A percentile compares a stretch with the other conserved stretches of the same genome.
phyloP scores from a whole-genome alignment of 169 alveolate genomes.

The Cryptosporidium felis region DNA sequence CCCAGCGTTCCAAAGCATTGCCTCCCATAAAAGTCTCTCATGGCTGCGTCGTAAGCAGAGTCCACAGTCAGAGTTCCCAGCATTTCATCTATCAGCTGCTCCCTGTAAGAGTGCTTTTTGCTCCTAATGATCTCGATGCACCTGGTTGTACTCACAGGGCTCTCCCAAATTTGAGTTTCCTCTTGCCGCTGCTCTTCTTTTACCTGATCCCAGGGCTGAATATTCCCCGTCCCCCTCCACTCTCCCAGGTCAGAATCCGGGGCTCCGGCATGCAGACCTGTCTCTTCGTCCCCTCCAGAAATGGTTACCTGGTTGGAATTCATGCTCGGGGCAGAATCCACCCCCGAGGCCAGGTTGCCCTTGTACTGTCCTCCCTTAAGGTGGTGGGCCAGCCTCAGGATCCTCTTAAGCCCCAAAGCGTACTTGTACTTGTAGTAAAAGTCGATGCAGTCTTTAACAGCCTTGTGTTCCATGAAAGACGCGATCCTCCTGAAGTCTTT shows the following conservation, averaged over 20 bases:
- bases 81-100: constrained; percentile 42
- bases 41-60: background rate
- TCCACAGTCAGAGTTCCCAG: constrained; percentile 5
- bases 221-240: too few species aligned
- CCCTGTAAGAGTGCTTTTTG: constrained; percentile 47
- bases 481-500: constrained; percentile 87
- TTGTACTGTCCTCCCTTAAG: background rate
- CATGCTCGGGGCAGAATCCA: too few species aligned
- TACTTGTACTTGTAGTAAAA: constrained; percentile 76
- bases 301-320: too few species aligned
- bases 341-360: constrained; percentile 7
- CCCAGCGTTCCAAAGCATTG: background rate
- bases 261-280: too few species aligned
- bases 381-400: constrained; percentile 28
- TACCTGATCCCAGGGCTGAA: too few species aligned
- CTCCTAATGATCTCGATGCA: constrained; percentile 35
- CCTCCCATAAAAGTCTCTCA: constrained; percentile 5
- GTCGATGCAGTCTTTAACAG: constrained; percentile 84
- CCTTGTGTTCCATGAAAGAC: constrained; percentile 83
- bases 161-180: constrained; percentile 3
- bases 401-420: constrained; percentile 74
- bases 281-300: too few species aligned
- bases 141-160: constrained; percentile 2
- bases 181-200: too few species aligned
- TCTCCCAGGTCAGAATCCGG: too few species aligned